phyloP scores from a whole-genome alignment of 1,284 basidiomycete genomes.

The Hemileia vastatrix region DNA sequence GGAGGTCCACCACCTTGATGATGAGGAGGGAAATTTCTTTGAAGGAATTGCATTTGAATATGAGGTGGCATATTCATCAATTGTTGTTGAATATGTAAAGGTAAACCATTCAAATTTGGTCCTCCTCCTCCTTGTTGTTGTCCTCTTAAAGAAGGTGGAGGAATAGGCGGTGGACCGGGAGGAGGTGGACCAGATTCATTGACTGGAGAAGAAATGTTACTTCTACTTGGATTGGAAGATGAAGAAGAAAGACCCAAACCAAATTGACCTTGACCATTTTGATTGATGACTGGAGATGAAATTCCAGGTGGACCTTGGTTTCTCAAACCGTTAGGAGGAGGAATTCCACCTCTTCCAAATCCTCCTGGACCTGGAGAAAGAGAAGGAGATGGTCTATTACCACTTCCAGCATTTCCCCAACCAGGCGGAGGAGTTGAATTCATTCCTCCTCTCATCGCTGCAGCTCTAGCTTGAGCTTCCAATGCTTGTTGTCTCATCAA shows the following conservation, averaged over 20 bases:
- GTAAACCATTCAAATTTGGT: conserved; percentile 21
- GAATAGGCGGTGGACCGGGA: background rate
- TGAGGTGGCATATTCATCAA: conserved; percentile 37
- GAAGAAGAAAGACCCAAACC: background rate
- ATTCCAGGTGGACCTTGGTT: background rate
- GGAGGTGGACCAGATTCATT: background rate
- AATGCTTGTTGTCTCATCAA: background rate
- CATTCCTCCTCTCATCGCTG: background rate
- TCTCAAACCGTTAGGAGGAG: background rate
- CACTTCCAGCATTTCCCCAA: background rate
- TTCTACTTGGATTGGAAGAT: background rate
- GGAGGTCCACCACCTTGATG: too few relatives aligned
- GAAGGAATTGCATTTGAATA: conserved; percentile 34
- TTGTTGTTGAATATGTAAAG: conserved; percentile 37
- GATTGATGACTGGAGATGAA: background rate
- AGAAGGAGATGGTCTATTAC: background rate
- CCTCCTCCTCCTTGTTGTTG: background rate
- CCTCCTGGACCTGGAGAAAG: background rate
- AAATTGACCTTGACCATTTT: background rate
- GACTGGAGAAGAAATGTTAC: background rate
- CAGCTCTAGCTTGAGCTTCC: background rate
- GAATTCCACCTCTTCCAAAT: background rate
- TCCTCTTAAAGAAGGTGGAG: background rate
- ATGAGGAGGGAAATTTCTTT: too few relatives aligned
- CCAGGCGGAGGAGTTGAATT: background rate